Evolutionary conservation across 2,329 filamentous ascomycete genomes (phyloP).

Genomic region (Simplicillium aogashimaense): DNA sequence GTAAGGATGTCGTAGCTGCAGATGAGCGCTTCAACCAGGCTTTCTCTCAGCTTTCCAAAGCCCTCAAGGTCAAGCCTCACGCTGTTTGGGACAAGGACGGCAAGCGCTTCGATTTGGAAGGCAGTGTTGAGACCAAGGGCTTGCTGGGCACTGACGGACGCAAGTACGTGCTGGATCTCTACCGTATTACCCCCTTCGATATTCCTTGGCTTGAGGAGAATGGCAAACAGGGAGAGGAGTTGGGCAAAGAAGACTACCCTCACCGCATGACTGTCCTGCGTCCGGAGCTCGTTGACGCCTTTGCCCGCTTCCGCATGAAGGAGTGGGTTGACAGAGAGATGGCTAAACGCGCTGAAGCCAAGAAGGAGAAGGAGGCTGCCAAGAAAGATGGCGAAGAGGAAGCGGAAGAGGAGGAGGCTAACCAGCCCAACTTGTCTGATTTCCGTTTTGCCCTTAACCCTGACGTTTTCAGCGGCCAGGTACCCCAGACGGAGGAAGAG

Average conservation of each 20-base stretch:
- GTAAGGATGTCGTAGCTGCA: conserved; percentile 87
- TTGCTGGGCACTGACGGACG: conserved; percentile 92
- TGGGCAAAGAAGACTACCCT: conserved; percentile 55
- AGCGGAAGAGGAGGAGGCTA: conserved; percentile 33
- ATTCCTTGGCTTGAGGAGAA: conserved; percentile 81
- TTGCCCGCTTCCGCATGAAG: conserved; percentile 76
- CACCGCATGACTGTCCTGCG: conserved; percentile 94
- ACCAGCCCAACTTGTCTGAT: conserved; percentile 73
- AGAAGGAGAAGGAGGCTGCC: conserved; percentile 14
- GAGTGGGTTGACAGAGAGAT: conserved; percentile 80
- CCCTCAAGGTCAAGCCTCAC: conserved; percentile 86
- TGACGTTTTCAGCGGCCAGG: conserved; percentile 88
- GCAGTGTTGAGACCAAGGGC: conserved; percentile 95
- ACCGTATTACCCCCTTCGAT: conserved; percentile 88
- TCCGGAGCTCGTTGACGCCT: conserved; percentile 79
- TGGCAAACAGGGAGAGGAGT: conserved; percentile 33
- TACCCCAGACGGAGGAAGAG: conserved; percentile 81
- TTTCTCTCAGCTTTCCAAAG: conserved; percentile 85
- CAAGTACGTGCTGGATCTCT: conserved; percentile 95
- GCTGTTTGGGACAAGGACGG: conserved; percentile 96
- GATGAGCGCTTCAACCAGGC: conserved; percentile 76
- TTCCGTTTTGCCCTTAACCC: conserved; percentile 89
- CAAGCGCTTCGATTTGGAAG: conserved; percentile 82
- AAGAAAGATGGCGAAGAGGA: conserved; percentile 19
- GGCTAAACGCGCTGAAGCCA: conserved; percentile 26